phyloP scores from a whole-genome alignment of 768 basidiomycete species.

The Leccinum variicolor region DNA sequence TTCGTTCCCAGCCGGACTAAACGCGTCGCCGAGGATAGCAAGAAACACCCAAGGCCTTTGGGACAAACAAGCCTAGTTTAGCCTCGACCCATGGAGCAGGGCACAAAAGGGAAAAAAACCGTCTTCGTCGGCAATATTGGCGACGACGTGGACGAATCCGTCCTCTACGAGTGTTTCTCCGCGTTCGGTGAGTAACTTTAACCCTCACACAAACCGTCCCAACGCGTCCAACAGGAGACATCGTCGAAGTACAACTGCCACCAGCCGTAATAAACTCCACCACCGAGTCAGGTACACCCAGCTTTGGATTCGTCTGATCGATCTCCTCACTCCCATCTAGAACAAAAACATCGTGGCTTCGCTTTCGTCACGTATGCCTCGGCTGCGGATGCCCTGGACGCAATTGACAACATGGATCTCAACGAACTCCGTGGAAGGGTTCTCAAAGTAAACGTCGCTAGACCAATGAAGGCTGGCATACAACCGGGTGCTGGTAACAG shows the following conservation, averaged over 20 bases:
- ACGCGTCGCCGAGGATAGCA: background rate
- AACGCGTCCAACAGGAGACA: conserved; percentile 60
- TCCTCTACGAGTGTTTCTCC: conserved; percentile 76
- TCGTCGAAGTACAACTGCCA: conserved; percentile 89
- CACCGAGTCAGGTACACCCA: conserved; percentile 49
- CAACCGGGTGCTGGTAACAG: conserved; percentile 66
- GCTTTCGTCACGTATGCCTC: conserved; percentile 88
- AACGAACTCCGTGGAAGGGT: conserved; percentile 81
- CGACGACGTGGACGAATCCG: conserved; percentile 78
- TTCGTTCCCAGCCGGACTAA: conserved; percentile 1
- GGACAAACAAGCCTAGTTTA: conserved; percentile 14
- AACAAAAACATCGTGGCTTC: conserved; percentile 87
- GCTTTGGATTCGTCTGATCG: conserved; percentile 2
- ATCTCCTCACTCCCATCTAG: conserved; percentile 32
- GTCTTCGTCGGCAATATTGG: conserved; percentile 80
- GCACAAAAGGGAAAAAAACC: conserved; percentile 81
- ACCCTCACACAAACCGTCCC: background rate
- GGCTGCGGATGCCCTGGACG: conserved; percentile 85
- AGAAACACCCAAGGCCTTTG: conserved; percentile 9
- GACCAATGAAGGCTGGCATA: conserved; percentile 70
- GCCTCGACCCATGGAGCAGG: conserved; percentile 63
- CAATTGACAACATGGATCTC: conserved; percentile 98
- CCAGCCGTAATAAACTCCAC: conserved; percentile 69
- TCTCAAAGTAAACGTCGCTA: conserved; percentile 80
- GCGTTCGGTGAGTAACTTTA: conserved; percentile 67